phyloP scores from a whole-genome alignment of 176 grass and related monocot genomes.

The Tillandsia fasciculata region DNA sequence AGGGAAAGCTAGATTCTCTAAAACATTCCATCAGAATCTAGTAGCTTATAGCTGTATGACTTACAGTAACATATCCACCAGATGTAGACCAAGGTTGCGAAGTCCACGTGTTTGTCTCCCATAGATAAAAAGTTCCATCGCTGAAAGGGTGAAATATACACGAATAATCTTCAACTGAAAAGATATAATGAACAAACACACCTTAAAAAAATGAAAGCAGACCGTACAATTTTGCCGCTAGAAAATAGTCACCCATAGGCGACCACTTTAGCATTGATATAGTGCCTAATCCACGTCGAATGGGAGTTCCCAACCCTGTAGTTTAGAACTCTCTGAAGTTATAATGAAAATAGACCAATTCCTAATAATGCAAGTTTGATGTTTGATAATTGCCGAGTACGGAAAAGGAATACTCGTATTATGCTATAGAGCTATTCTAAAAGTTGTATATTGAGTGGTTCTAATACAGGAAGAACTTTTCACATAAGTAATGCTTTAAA shows the following conservation, averaged over 20 bases:
- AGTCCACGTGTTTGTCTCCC: slow-evolving; percentile 93
- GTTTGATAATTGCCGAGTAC: too few relatives aligned
- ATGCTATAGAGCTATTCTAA: too few relatives aligned
- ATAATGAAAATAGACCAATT: not conserved
- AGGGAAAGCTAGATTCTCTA: not conserved
- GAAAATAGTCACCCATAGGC: slow-evolving; percentile 81
- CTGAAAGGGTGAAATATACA: slow-evolving; percentile 29
- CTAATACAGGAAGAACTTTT: too few relatives aligned
- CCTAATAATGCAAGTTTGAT: too few relatives aligned
- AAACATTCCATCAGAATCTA: not conserved
- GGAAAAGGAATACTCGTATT: too few relatives aligned
- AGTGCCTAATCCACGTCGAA: slow-evolving; percentile 70
- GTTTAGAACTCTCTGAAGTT: slow-evolving; percentile 4
- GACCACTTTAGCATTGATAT: slow-evolving; percentile 86
- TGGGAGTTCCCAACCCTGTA: slow-evolving; percentile 72
- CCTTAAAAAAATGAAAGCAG: slow-evolving; percentile 16
- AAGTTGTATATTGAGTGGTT: too few relatives aligned
- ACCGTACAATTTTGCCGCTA: slow-evolving; percentile 84
- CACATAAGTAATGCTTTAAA: not conserved
- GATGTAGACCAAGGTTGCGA: slow-evolving; percentile 97
- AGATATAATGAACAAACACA: slow-evolving; percentile 4
- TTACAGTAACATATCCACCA: slow-evolving; percentile 78
- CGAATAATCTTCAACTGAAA: slow-evolving; percentile 13
- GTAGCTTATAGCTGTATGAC: slow-evolving; percentile 11
- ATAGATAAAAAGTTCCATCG: slow-evolving; percentile 92